phyloP scores from a whole-genome alignment of 2,329 filamentous ascomycete genomes.

The Fusarium sp. region DNA sequence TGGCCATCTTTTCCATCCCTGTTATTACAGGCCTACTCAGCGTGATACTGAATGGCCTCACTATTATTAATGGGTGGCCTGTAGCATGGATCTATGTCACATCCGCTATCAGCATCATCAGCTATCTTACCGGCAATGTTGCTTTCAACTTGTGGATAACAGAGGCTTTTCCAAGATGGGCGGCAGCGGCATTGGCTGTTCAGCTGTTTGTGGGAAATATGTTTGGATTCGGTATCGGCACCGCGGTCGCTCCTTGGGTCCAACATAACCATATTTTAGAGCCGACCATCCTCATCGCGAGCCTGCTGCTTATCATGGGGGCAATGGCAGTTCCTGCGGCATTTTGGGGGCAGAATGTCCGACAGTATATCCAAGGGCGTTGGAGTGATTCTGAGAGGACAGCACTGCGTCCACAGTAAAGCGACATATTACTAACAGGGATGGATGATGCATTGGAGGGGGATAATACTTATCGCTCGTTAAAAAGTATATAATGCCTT shows the following conservation, averaged over 20 bases:
- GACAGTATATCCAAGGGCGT: slow-evolving; percentile 40
- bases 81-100: slow-evolving; percentile 19
- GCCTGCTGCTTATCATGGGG: slow-evolving; percentile 18
- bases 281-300: slow-evolving; percentile 25
- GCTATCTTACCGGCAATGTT: slow-evolving; percentile 32
- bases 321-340: slow-evolving; percentile 34
- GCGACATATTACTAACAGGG: neutral
- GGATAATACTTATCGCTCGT: too few relatives aligned
- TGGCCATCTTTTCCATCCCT: slow-evolving; percentile 17
- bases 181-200: slow-evolving; percentile 25
- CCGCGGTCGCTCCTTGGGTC: slow-evolving; percentile 17
- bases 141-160: slow-evolving; percentile 41
- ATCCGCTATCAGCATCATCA: slow-evolving; percentile 26
- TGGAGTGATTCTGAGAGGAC: slow-evolving; percentile 39
- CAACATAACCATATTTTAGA: neutral
- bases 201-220: slow-evolving; percentile 32
- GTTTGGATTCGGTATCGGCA: slow-evolving; percentile 28
- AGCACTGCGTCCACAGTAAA: slow-evolving; percentile 37
- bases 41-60: slow-evolving; percentile 26
- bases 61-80: slow-evolving; percentile 17
- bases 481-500: too few relatives aligned
- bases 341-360: slow-evolving; percentile 36
- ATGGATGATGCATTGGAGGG: too few relatives aligned
- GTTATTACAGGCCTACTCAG: slow-evolving; percentile 5
- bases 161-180: slow-evolving; percentile 37